A percentile compares a stretch with the other conserved stretches of the same genome.
Conservation (phyloP, 2,329 filamentous ascomycete genomes). For the Aureobasidium sp. region DNA sequence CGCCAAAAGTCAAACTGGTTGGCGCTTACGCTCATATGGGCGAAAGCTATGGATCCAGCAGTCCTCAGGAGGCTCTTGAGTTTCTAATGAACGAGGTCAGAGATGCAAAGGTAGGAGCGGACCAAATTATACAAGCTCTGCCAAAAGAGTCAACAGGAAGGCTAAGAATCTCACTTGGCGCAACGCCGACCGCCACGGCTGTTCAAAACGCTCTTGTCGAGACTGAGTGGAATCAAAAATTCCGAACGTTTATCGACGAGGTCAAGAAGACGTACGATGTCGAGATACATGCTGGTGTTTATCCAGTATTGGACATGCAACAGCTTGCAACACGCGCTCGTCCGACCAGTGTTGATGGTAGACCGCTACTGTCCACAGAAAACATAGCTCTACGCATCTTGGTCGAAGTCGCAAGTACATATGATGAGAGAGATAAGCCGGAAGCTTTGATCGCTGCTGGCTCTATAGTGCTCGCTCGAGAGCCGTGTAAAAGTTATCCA, state of each 20-base stretch:
- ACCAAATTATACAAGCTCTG: slow-evolving; percentile 24
- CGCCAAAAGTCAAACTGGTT: slow-evolving; percentile 41
- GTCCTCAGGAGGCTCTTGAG: slow-evolving; percentile 51
- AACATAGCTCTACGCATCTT: slow-evolving; percentile 62
- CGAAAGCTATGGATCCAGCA: slow-evolving; percentile 56
- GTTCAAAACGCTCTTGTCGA: slow-evolving; percentile 51
- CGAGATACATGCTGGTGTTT: slow-evolving; percentile 71
- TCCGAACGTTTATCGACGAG: slow-evolving; percentile 29
- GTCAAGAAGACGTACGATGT: slow-evolving; percentile 36
- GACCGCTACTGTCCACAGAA: slow-evolving; percentile 36
- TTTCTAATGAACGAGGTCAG: slow-evolving; percentile 55
- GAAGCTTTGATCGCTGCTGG: slow-evolving; percentile 67
- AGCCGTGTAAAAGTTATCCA: slow-evolving; percentile 62
- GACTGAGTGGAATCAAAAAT: slow-evolving; percentile 33
- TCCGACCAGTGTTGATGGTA: slow-evolving; percentile 28
- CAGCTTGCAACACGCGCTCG: slow-evolving; percentile 66
- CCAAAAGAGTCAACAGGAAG: slow-evolving; percentile 20
- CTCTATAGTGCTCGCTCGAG: slow-evolving; percentile 61
- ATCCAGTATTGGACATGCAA: slow-evolving; percentile 69
- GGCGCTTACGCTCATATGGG: slow-evolving; percentile 71
- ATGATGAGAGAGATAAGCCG: slow-evolving; percentile 51
- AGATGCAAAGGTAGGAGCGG: slow-evolving; percentile 43
- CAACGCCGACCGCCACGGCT: slow-evolving; percentile 65
- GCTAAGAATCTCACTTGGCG: slow-evolving; percentile 61
- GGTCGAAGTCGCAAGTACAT: slow-evolving; percentile 64